Percentiles rank a stretch among this genome's conserved stretches.
Evolutionary conservation across 139 green algal species (phyloP).

Genomic region (Micractinium sp.): DNA sequence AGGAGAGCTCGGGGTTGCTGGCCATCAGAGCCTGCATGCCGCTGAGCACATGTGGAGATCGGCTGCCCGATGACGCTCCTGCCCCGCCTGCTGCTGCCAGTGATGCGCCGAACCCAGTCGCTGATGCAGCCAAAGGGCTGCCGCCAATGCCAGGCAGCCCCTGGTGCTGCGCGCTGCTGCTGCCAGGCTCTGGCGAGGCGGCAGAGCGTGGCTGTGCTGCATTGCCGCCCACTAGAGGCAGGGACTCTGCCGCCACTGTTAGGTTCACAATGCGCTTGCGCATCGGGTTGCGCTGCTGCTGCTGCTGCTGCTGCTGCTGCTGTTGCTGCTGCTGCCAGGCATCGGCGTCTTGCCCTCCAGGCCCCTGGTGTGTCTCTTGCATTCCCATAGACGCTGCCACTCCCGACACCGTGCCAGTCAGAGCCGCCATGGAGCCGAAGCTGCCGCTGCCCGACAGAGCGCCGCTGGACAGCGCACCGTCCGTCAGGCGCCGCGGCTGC

Average conservation of each 20-base stretch:
- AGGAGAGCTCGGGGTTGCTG: neutral
- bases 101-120: neutral
- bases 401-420: neutral
- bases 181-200: neutral
- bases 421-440: neutral
- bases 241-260: neutral
- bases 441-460: constrained; percentile 33
- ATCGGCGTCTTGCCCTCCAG: neutral
- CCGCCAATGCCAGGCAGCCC: neutral
- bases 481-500: constrained; percentile 59
- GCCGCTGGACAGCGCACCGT: constrained; percentile 55
- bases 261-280: constrained; percentile 28
- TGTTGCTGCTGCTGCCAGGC: neutral
- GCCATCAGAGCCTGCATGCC: neutral
- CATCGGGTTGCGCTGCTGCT: constrained; percentile 2
- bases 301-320: too few relatives aligned
- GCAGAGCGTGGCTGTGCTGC: neutral
- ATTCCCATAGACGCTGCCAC: neutral
- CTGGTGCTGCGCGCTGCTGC: neutral
- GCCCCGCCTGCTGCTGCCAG: neutral
- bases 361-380: neutral
- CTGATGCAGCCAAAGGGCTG: neutral
- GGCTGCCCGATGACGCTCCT: neutral
- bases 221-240: neutral
- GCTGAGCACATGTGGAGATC: neutral